A percentile compares a stretch with the other conserved stretches of the same genome.
Evolutionary conservation across 306 rosid species (phyloP).

Genomic region (Leucaena leucocephala): DNA sequence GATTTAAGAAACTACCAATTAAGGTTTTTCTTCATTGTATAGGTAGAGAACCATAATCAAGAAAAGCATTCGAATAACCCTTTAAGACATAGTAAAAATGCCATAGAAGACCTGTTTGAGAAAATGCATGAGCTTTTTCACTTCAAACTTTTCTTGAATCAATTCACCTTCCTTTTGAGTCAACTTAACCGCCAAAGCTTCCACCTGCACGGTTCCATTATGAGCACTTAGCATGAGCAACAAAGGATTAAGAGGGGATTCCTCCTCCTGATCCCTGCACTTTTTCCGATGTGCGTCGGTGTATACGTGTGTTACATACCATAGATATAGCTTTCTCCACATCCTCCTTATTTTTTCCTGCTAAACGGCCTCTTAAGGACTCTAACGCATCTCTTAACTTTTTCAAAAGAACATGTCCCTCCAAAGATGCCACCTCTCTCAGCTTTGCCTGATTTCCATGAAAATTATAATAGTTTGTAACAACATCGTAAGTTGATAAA

Average conservation of each 20-base stretch:
- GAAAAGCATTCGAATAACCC: constrained; percentile 14
- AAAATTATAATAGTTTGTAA: neutral
- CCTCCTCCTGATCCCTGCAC: neutral
- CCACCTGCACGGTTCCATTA: constrained; percentile 62
- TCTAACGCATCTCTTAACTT: constrained; percentile 96
- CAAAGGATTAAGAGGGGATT: neutral
- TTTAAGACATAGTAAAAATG: constrained; percentile 4
- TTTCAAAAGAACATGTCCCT: constrained; percentile 96
- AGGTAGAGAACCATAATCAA: neutral
- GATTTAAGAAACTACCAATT: neutral
- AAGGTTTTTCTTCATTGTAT: neutral
- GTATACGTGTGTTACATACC: constrained; percentile 50
- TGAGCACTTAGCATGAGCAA: constrained; percentile 15
- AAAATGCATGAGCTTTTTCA: constrained; percentile 81
- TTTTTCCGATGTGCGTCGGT: neutral
- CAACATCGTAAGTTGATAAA: constrained; percentile 22
- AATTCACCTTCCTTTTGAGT: constrained; percentile 97
- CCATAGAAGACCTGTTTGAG: constrained; percentile 80
- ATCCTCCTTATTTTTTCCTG: constrained; percentile 88
- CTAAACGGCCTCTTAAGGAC: constrained; percentile 71
- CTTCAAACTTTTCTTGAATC: constrained; percentile 99
- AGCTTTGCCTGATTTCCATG: constrained; percentile 76
- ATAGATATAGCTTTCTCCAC: constrained; percentile 95
- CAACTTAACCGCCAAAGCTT: constrained; percentile 95
- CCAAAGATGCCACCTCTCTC: constrained; percentile 91